Evolutionary conservation across 2,329 filamentous ascomycete genomes (phyloP).

Genomic region (Fusarium floridanum): DNA sequence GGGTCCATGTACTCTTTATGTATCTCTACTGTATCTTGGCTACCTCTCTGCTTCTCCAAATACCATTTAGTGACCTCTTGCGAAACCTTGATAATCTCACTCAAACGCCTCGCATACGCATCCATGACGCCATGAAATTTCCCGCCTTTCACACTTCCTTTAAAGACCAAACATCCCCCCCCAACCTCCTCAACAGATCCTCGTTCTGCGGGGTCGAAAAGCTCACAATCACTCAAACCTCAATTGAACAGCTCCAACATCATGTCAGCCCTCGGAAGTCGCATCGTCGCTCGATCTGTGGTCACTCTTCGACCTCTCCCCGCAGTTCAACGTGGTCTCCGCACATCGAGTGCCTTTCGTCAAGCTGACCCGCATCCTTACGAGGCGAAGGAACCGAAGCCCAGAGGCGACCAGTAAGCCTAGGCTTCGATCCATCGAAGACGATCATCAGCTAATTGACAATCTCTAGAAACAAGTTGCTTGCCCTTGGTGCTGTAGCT

Average conservation of each 20-base stretch:
- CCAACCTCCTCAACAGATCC: constrained; percentile 22
- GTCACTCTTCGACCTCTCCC: constrained; percentile 31
- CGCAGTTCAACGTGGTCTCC: constrained; percentile 31
- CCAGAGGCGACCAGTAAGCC: constrained; percentile 28
- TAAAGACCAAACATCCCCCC: constrained; percentile 24
- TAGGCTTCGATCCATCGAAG: too few species aligned
- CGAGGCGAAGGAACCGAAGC: constrained; percentile 31
- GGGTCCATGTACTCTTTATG: constrained; percentile 24
- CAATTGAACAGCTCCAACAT: background rate
- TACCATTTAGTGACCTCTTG: constrained; percentile 23
- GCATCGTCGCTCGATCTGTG: constrained; percentile 27
- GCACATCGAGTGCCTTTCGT: constrained; percentile 33
- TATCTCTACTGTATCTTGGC: constrained; percentile 24
- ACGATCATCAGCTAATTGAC: background rate
- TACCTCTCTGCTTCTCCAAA: constrained; percentile 26
- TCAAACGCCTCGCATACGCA: constrained; percentile 17
- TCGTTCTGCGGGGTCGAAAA: constrained; percentile 14
- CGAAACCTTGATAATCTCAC: constrained; percentile 2
- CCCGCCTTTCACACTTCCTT: constrained; percentile 20
- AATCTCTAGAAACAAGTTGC: constrained; percentile 27
- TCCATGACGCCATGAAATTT: constrained; percentile 38
- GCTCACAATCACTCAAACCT: background rate
- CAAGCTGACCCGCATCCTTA: constrained; percentile 26
- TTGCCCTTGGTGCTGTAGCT: constrained; percentile 29
- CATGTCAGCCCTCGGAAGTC: constrained; percentile 26